phyloP scores from a whole-genome alignment of 202 grass and related monocot species.

The Dendrocalamus latiflorus region DNA sequence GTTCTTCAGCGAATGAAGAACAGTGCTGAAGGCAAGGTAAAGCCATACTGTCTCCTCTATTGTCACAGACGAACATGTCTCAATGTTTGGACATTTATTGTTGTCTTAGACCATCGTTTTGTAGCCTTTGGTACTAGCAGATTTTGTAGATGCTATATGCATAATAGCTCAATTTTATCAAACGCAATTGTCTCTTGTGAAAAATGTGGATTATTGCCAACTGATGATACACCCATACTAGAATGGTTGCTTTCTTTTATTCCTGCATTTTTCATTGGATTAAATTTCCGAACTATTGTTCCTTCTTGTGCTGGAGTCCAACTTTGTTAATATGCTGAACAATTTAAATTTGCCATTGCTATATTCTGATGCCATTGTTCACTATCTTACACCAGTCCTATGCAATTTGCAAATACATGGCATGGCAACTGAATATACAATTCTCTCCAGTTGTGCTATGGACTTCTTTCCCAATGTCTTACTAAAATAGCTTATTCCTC shows the following conservation, averaged over 20 bases:
- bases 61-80: not conserved
- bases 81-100: not conserved
- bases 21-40: constrained; percentile 77
- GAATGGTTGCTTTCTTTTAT: not conserved
- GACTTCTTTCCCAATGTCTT: not conserved
- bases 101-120: not conserved
- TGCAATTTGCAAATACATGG: not conserved
- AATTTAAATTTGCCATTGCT: too few species aligned
- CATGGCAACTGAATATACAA: not conserved
- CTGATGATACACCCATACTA: not conserved
- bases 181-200: not conserved
- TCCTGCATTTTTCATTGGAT: not conserved
- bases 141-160: not conserved
- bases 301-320: not conserved
- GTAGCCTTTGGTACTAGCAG: not conserved
- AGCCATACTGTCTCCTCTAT: not conserved
- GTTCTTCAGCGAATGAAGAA: too few species aligned
- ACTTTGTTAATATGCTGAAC: too few species aligned
- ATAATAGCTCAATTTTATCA: not conserved
- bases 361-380: too few species aligned
- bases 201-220: not conserved
- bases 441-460: not conserved
- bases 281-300: not conserved
- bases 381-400: not conserved
- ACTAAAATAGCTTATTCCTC: constrained; percentile 19